Evolutionary conservation across 306 rosid species (phyloP), one percentile per base, ranked within the genome.

Genomic region (Myrica gale): DNA sequence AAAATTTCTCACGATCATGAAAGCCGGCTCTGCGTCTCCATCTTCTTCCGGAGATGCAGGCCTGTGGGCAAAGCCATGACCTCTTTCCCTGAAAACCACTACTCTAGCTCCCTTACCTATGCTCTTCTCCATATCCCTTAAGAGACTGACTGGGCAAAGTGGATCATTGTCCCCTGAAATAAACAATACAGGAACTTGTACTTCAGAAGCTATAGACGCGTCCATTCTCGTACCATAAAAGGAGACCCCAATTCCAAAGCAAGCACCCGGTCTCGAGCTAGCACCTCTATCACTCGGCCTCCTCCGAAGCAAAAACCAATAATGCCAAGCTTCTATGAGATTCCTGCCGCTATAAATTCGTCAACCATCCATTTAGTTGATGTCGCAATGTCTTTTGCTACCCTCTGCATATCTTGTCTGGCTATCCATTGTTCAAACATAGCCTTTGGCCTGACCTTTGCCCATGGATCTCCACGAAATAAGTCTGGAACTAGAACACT

Each of bases 401-500:
- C 70, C 85, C 88, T 85, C 73, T 89, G 77, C 1, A 80, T 78
- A 62, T 82, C 81, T 70, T 86, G 96, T 50, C 80, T 16, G 9
- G 77, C 69, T 72, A 85, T 73, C 91, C 97, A 91, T 12, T 85
- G 54, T 54, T 90, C 89, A n/a, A 80, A 79, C 63, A 21, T 48
- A 4, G 42, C 55, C 77, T 79, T 81, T 5, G 88, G 84, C 65
- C 65, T 81, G 26, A 85, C 81, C 87, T 81, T 83, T 55, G 83
- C 68, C 91, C 96, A 89, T 69, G 91, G 89, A 82, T 90, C 80
- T 72, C 91, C 94, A 11, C 78, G 83, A 77, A 89, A 87, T 54
- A 93, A 78, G 76, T 90, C 96, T 17, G 97, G 95, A 83, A 93
- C 91, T 42, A 93, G 90, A 69, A 93, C 88, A 81, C 96, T 93